Evolutionary conservation across 2,329 filamentous ascomycete species (phyloP).

Genomic region (Neophaeococcomyces mojaviensis): DNA sequence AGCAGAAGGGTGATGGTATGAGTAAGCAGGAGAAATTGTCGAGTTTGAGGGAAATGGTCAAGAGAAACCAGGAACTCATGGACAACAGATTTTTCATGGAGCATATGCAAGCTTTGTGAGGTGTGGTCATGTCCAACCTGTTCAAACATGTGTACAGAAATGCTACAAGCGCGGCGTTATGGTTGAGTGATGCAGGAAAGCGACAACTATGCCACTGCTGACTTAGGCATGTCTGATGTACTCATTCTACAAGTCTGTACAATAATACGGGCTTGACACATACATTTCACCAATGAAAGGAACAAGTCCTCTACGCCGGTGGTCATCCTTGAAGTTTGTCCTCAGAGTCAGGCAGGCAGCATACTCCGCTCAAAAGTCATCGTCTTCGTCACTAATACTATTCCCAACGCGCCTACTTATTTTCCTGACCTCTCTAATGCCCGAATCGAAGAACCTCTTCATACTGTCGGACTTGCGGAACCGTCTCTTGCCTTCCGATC

Average conservation of each 20-base stretch:
- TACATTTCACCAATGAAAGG: no score
- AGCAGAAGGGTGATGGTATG: slow-evolving; percentile 51
- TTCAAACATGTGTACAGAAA: neutral
- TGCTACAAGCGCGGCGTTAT: neutral
- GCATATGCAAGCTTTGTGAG: slow-evolving; percentile 39
- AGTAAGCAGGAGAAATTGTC: slow-evolving; percentile 69
- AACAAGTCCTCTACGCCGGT: no score
- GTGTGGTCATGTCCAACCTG: neutral
- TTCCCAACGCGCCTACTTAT: slow-evolving; percentile 16
- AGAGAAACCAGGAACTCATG: slow-evolving; percentile 58
- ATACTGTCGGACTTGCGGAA: slow-evolving; percentile 12
- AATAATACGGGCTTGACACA: no score
- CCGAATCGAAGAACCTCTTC: slow-evolving; percentile 17
- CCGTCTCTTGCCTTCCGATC: neutral
- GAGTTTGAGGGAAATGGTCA: slow-evolving; percentile 72
- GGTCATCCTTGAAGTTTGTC: no score
- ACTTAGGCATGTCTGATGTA: no score
- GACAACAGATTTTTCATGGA: slow-evolving; percentile 47
- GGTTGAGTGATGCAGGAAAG: neutral
- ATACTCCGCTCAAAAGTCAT: no score
- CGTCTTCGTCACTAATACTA: neutral
- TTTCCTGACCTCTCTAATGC: slow-evolving; percentile 18
- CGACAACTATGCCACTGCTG: no score
- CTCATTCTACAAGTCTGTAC: no score
- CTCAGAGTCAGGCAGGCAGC: no score